Base-by-base conservation (phyloP, 2,329 filamentous ascomycete genomes). In the Colletotrichum truncatum region DNA sequence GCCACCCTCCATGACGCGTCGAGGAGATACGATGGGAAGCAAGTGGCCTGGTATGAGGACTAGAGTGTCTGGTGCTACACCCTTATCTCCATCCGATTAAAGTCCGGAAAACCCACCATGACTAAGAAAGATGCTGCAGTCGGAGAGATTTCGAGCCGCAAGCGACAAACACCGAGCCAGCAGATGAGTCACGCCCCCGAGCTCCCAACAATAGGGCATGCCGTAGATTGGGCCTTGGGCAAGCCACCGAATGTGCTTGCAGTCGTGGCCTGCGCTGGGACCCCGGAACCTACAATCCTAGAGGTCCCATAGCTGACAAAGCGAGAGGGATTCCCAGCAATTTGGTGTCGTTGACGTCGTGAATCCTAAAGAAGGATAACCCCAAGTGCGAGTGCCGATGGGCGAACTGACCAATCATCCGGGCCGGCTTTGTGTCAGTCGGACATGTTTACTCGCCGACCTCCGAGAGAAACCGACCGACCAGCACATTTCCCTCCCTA, bases 361-460 rank as follows among this genome's bases (percentile, higher is more conserved):
- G 46, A 45, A 52, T 48, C 62, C 41, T 21, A 49, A 62, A 62
- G 30, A 21, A 49, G 41, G 34, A n/a, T 32, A 18, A 49, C 38
- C n/a, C n/a, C 39, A 53, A 41, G 18, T 48, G 32, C 48, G 25
- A 61, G 56, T 46, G 48, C 56, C 62, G 62, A 62, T 34, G 48
- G 25, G 26, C 5, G 14, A 49, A 0, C 2, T 8, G 3, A n/a
- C 41, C 48, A 49, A 62, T 62, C 56, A 62, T 10, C 41, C 38
- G 57, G 21, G 7, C 38, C 56, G 23, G 32, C 56, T 14, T 48
- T 49, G 57, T 21, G 41, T 32, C 23, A 55, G 26, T 65, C 62
- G 62, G 62, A 55, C 62, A 65, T 28, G 30, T 21, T 62, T 51
- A 30, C 26, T 23, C 6, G 32, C 62, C 62, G 62, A 65, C 57